Base-by-base conservation (phyloP, 169 alveolate species). In the Cryptosporidium sp. region DNA sequence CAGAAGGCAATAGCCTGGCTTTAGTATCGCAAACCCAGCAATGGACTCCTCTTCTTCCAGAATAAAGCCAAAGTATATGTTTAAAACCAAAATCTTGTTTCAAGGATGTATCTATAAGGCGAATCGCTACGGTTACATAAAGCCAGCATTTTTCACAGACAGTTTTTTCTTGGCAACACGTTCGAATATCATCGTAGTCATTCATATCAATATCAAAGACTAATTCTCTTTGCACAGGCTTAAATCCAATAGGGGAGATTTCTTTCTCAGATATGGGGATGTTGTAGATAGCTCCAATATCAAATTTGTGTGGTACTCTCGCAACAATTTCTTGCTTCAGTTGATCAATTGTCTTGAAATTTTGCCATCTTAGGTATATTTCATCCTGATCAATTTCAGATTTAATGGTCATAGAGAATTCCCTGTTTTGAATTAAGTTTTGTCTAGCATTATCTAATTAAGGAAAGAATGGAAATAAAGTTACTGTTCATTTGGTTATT, bases 21-120 rank as follows among this genome's bases (percentile, higher is more conserved):
- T 68, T 48, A 2, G 92, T 70, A 68, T 97, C 98, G 84, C 99
- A 95, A 29, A 98, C 97, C 99, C 99, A 98, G 91, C 99, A 97
- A 93, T 98, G 99, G 29, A 98, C 96, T 51, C 99, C 99, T 93
- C 99, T 96, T 75, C 99, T 95, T 33, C 99, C 99, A 21, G 99
- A 97, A 94, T 94, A 98, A 21, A 98, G 99, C 98, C 98, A 98
- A 68, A 97, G 93, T 48, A 97, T 91, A 71, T 96, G 93, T 69
- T 95, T 91, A 93, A 96, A 97, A 6, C 99, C 99, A 91, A 98
- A 98, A 91, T 97, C 99, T 91, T 96, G 97, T 26, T 93, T 91
- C 67, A 97, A 93, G 6, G 97, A 93, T 1, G 91, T 80, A 84
- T 96, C 95, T 4, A 97, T 84, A 37, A 95, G 89, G 58, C 92